Conservation (phyloP, 1,284 basidiomycete genomes). For the Ustilago curta region DNA sequence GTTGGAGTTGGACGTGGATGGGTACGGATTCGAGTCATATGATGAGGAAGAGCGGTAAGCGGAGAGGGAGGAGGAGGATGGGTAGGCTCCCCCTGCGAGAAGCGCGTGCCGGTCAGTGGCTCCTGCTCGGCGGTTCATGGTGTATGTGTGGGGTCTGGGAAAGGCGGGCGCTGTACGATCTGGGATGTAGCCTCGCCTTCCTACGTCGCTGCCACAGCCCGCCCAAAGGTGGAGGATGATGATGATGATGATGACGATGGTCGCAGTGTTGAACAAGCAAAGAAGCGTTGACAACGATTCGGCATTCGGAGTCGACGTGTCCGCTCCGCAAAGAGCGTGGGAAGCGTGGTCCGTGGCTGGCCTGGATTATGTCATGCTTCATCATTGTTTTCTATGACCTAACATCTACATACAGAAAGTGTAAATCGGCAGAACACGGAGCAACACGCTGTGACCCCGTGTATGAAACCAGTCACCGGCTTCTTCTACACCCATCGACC, state of each 20-base stretch:
- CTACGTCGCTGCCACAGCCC: conserved; percentile 2
- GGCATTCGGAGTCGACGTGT: conserved; percentile 40
- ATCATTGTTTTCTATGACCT: not conserved
- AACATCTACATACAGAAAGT: not conserved
- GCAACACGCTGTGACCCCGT: not conserved
- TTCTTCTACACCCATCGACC: no score
- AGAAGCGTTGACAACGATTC: conserved; percentile 3
- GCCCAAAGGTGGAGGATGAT: not conserved
- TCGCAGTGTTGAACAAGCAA: not conserved
- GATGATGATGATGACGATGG: not conserved
- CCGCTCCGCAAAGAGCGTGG: conserved; percentile 1
- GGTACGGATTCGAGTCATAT: conserved; percentile 59
- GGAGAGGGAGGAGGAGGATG: conserved; percentile 44
- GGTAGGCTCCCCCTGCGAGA: conserved; percentile 53
- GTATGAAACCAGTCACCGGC: not conserved
- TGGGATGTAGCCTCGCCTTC: not conserved
- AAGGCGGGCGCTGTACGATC: no score
- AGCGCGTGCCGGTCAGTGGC: conserved; percentile 60
- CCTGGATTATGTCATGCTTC: not conserved
- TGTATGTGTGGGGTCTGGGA: not conserved
- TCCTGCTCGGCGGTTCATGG: conserved; percentile 62
- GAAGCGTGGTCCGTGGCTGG: not conserved
- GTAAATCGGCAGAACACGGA: conserved; percentile 25
- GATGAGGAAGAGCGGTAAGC: conserved; percentile 56
- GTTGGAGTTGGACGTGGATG: conserved; percentile 20